Base-by-base conservation (phyloP, 352 stramenopile genomes). In the Aphanomyces invadans region DNA sequence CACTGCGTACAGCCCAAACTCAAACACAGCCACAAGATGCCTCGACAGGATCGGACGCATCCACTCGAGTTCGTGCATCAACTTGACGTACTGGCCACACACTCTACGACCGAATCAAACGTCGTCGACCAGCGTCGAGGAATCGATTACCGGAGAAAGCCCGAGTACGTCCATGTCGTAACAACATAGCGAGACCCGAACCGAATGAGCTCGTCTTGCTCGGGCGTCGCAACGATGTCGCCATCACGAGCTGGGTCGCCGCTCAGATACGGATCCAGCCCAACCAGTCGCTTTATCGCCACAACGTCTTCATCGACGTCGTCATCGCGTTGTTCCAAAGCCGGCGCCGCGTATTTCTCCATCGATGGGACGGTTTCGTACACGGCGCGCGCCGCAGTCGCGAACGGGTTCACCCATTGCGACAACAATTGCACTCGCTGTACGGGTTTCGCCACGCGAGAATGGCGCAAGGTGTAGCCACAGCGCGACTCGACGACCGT, bases 11-110 rank as follows among this genome's bases (percentile, higher is more conserved):
- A 87, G 54, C 31, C 90, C 81, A 70, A 92, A 90, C 68, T 95
- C 83, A 31, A 89, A 88, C 25, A 92, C 55, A 52, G 82, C 84
- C 61, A 87, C 82, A n/a, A 95, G 72, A 54, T 78, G 74, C 32
- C 78, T 65, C 65, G 90, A 87, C 23, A 83, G 70, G 32, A 92
- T 80, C 78, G 80, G 90, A 15, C 75, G 70, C 28, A 89, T 78
- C 32, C 87, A 75, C 12, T 83, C 83, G 46, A 95, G 59, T 29
- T 92, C 74, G 59, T 92, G 74, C 83, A 95, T 92, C 75, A 92
- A 90, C 74, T 95, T 95, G 48, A 95, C 57, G 53, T 95, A 92
- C 10, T 90, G 75, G 36, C 86, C 86, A 31, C 81, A 90, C 31
- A 94, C 76, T 0, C 85, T 92, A 65, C 39, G 54, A 23, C 12